Conservation (phyloP, 148 eudicot species). For the Vaccinium corymbosum region DNA sequence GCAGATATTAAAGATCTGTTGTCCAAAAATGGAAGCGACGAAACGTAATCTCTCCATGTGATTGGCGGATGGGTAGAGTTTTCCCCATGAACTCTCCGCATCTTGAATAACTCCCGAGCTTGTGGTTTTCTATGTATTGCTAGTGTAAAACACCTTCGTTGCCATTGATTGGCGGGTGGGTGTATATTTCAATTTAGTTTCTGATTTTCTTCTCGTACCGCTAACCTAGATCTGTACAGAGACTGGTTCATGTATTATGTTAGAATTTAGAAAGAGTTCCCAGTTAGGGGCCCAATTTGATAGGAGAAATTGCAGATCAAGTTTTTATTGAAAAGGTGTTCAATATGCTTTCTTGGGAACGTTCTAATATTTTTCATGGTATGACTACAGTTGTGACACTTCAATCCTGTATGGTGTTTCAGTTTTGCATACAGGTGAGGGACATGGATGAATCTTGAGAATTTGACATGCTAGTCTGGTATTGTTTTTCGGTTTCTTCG, state of each 20-base stretch:
- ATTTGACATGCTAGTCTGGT: not conserved
- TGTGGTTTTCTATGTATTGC: constrained; percentile 6
- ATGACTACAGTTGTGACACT: not conserved
- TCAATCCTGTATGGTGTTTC: not conserved
- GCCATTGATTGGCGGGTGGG: not conserved
- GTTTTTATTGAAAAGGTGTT: not conserved
- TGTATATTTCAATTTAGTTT: constrained; percentile 6
- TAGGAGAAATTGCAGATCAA: constrained; percentile 8
- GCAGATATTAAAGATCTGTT: constrained; percentile 75
- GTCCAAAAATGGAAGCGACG: constrained; percentile 86
- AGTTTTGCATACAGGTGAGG: not conserved
- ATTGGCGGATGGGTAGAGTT: constrained; percentile 12
- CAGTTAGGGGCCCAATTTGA: constrained; percentile 7
- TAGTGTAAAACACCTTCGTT: not conserved
- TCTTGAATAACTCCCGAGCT: not conserved
- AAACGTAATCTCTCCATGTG: constrained; percentile 50
- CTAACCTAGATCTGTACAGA: constrained; percentile 24
- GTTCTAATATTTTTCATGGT: not conserved
- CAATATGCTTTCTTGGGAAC: not conserved
- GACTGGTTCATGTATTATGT: constrained; percentile 18
- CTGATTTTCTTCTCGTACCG: not conserved
- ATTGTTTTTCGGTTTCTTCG: not conserved
- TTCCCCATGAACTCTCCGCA: not conserved
- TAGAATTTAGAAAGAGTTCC: constrained; percentile 9
- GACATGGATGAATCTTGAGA: not conserved